phyloP scores from a whole-genome alignment of 768 basidiomycete genomes.

The Boletus subcaerulescens region DNA sequence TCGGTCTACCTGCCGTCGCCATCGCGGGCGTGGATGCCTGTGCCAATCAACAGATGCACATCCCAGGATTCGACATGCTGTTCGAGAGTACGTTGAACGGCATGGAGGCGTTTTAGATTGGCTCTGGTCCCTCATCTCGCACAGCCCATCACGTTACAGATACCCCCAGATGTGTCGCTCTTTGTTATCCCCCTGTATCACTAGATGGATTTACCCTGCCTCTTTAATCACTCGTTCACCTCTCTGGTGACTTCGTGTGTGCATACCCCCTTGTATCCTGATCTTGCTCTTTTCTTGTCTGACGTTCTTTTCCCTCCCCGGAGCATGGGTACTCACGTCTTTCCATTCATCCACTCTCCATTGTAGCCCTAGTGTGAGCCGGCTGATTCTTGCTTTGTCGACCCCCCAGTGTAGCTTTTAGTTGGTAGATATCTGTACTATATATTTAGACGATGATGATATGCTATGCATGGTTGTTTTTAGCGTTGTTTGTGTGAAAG shows the following conservation, averaged over 20 bases:
- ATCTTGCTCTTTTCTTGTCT: not conserved
- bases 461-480: too few species aligned
- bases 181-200: constrained; percentile 2
- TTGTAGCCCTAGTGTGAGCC: too few species aligned
- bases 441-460: too few species aligned
- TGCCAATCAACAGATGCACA: not conserved
- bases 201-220: not conserved
- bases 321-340: too few species aligned
- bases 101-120: constrained; percentile 10
- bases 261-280: not conserved
- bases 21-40: constrained; percentile 6
- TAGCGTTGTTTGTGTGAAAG: too few species aligned
- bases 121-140: too few species aligned
- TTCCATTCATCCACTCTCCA: too few species aligned
- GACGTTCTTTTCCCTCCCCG: not conserved
- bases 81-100: constrained; percentile 10
- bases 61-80: constrained; percentile 15
- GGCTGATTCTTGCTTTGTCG: too few species aligned
- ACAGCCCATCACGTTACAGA: too few species aligned
- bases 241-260: not conserved
- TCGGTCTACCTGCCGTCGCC: not conserved
- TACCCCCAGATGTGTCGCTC: too few species aligned
- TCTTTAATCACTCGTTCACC: not conserved
- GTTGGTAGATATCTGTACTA: too few species aligned
- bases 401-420: too few species aligned